These are phyloP conservation scores for Chaetomiaceae sp. DNA, from an alignment of 2,329 filamentous ascomycete genomes.

Conservation along the genomic window DNA sequence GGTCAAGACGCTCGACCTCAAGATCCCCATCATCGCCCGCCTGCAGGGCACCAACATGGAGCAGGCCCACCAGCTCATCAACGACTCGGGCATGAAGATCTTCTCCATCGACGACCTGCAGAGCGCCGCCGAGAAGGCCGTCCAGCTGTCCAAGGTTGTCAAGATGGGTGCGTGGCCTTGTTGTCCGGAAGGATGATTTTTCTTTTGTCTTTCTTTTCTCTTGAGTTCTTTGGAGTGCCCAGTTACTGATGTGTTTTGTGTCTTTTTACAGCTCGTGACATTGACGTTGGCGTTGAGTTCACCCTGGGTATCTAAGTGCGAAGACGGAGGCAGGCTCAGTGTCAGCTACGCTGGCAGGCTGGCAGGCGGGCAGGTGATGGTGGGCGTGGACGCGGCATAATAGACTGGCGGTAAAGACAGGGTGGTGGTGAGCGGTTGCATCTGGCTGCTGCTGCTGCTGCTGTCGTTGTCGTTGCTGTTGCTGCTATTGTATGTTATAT, in stretches of 20 bases:
- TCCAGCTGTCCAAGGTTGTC: constrained; percentile 98
- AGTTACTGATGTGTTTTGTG: constrained; percentile 11
- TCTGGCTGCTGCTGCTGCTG: not conserved
- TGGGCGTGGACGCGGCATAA: not conserved
- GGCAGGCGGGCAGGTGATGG: not conserved
- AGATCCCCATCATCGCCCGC: constrained; percentile 93
- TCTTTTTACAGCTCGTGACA: constrained; percentile 67
- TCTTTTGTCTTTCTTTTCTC: not conserved
- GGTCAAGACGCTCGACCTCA: constrained; percentile 88
- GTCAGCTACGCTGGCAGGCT: no score
- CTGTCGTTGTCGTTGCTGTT: not conserved
- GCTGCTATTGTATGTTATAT: not conserved
- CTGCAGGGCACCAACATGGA: constrained; percentile 99
- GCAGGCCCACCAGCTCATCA: constrained; percentile 85
- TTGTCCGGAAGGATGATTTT: not conserved
- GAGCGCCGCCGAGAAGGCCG: constrained; percentile 93
- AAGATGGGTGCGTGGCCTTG: constrained; percentile 73
- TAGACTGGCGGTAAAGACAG: not conserved
- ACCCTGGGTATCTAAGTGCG: constrained; percentile 76
- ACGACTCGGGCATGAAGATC: constrained; percentile 98
- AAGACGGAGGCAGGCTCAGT: no score
- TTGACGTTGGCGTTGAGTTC: constrained; percentile 95
- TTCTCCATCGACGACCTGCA: constrained; percentile 99
- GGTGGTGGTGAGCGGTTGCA: not conserved
- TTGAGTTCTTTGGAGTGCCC: not conserved